Evolutionary conservation across 2,329 filamentous ascomycete species (phyloP), one percentile per base, ranked within the genome.

Genomic region (Colletotrichum godetiae): DNA sequence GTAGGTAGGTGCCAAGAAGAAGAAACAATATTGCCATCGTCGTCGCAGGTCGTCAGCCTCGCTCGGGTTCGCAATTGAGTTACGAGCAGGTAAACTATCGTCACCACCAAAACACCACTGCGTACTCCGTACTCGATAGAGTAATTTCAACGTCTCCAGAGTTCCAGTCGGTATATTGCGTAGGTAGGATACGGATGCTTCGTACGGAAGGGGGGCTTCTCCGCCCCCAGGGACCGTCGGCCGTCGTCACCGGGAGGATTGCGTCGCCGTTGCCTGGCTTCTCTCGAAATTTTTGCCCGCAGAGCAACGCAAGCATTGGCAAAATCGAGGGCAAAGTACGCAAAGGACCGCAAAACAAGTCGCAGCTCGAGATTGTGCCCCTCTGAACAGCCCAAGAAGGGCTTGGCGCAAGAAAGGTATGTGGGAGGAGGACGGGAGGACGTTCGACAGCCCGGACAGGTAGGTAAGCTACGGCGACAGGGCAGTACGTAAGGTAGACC

Each of bases 351-450:
- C 19, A 68, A 62, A 63, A 59, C 27, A 15, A 52, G 59, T 37
- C 31, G 15, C 37, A 13, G 66, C 29, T 58, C n/a, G 31, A 37
- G 15, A 52, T 37, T 24, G 19, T 33, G 35, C 37, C 68, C 49
- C 64, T 72, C 68, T 58, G 42, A 57, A 42, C 22, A 33, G 46
- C 49, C 59, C 67, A 22, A 27, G 57, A 49, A 46, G n/a, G 69
- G 66, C 70, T 62, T 69, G 70, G 70, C 70, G 55, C 11, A 5
- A 22, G n/a, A 42, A 58, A 63, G 66, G 60, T 56, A 73, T 53
- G 66, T 69, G 70, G 70, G 70, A 73, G 60, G 31, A 53, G 59
- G 24, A 64, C 66, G 59, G 55, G 55, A 65, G n/a, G 24, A 22
- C 42, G 42, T 49, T 35, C 46, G 27, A 65, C 57, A 56, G 55